phyloP scores from a whole-genome alignment of 352 stramenopile species.

The Plasmopara viticola region DNA sequence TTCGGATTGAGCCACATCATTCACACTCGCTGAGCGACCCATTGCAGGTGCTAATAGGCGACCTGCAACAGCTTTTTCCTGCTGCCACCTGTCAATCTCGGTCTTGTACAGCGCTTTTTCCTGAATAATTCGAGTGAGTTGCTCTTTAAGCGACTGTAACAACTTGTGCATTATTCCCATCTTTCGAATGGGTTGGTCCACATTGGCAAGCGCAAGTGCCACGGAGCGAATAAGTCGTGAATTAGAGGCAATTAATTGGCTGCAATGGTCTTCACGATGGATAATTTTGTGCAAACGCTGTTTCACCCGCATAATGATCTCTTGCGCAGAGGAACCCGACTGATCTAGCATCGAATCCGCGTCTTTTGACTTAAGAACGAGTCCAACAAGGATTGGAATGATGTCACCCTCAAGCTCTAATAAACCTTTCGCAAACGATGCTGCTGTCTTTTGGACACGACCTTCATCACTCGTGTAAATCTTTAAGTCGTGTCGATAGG shows the following conservation, averaged over 20 bases:
- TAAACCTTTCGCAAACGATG: constrained; percentile 98
- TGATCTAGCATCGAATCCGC: constrained; percentile 98
- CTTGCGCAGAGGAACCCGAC: constrained; percentile 91
- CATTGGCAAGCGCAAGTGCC: constrained; percentile 60
- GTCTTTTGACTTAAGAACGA: constrained; percentile 87
- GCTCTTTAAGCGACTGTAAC: constrained; percentile 92
- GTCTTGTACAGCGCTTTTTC: constrained; percentile 65
- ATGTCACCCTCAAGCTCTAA: constrained; percentile 98
- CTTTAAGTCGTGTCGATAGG: constrained; percentile 99
- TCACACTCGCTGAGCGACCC: constrained; percentile 63
- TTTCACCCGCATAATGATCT: constrained; percentile 88
- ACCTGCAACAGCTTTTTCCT: constrained; percentile 34
- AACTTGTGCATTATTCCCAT: constrained; percentile 88
- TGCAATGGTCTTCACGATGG: constrained; percentile 75
- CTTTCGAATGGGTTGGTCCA: constrained; percentile 93
- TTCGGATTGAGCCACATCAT: constrained; percentile 35
- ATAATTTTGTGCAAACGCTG: constrained; percentile 85
- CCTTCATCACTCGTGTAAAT: constrained; percentile 99
- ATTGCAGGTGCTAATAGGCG: constrained; percentile 30
- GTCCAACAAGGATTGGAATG: constrained; percentile 97
- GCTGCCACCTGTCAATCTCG: constrained; percentile 38
- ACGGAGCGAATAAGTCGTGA: constrained; percentile 79
- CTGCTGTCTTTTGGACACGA: constrained; percentile 98
- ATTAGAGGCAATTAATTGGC: constrained; percentile 66
- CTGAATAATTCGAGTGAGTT: constrained; percentile 72